Percentiles rank a stretch among this genome's conserved stretches.
Conservation (phyloP, 2,329 filamentous ascomycete genomes). For the Pestalotiopsis sp. region DNA sequence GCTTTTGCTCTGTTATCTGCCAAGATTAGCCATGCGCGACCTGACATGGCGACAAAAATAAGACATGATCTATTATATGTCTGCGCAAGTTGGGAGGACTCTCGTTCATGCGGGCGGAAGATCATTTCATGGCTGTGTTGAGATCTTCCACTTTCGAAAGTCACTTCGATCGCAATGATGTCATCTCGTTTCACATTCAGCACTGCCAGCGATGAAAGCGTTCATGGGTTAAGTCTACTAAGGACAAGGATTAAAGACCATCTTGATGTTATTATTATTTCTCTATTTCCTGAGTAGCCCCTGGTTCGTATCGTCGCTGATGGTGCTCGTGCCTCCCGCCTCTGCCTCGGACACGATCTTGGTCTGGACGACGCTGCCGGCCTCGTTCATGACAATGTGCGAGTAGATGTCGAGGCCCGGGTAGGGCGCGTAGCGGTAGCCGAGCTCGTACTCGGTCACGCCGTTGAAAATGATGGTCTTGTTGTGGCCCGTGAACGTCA, state of each 20-base stretch:
- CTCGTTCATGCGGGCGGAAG: background rate
- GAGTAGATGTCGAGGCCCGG: conserved; percentile 46
- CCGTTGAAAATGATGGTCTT: conserved; percentile 47
- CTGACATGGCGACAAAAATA: too few relatives aligned
- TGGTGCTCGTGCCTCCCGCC: conserved; percentile 54
- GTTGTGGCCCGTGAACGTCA: conserved; percentile 59
- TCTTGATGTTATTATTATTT: background rate
- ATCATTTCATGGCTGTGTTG: background rate
- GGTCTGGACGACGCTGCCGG: conserved; percentile 51
- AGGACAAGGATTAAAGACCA: background rate
- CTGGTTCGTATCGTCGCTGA: conserved; percentile 41
- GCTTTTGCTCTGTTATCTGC: too few relatives aligned
- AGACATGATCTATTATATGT: too few relatives aligned
- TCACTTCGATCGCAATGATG: background rate
- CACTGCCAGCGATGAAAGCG: background rate
- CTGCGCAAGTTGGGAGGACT: too few relatives aligned
- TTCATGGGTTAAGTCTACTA: background rate
- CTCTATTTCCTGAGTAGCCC: conserved; percentile 11
- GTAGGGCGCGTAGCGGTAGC: conserved; percentile 57
- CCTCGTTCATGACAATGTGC: conserved; percentile 50
- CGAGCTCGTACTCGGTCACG: conserved; percentile 48
- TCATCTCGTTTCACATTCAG: conserved; percentile 1
- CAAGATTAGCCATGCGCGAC: too few relatives aligned
- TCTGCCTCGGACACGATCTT: conserved; percentile 54
- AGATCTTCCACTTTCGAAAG: background rate